A percentile compares a stretch with the other conserved stretches of the same genome.
Evolutionary conservation across 306 rosid species (phyloP).

Genomic region (Malus sylvestris): DNA sequence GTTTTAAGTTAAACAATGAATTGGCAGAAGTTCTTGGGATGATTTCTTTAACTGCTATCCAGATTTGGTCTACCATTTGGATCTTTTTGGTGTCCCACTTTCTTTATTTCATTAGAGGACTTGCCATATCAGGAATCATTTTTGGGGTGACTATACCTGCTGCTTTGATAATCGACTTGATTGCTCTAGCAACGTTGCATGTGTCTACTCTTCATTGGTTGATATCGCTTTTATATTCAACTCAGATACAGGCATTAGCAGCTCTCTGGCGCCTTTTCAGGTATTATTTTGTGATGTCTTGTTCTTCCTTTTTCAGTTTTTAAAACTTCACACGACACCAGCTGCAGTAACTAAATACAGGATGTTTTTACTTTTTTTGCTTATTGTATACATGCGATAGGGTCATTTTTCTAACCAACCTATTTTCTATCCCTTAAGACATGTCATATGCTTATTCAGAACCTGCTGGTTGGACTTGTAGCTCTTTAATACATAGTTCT

Average conservation of each 20-base stretch:
- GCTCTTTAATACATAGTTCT: neutral
- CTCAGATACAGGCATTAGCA: slow-evolving; percentile 79
- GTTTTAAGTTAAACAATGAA: slow-evolving; percentile 89
- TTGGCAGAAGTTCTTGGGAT: slow-evolving; percentile 78
- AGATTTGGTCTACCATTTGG: slow-evolving; percentile 94
- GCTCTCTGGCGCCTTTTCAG: slow-evolving; percentile 97
- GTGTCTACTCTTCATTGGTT: slow-evolving; percentile 79
- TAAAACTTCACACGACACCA: neutral
- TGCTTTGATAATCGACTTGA: slow-evolving; percentile 63
- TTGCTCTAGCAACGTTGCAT: slow-evolving; percentile 57
- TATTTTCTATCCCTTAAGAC: neutral
- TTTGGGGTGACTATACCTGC: slow-evolving; percentile 76
- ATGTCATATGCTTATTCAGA: neutral
- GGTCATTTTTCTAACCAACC: neutral
- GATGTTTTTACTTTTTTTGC: too few relatives aligned
- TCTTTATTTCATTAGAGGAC: slow-evolving; percentile 50
- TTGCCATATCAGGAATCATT: slow-evolving; percentile 67
- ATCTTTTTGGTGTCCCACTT: slow-evolving; percentile 51
- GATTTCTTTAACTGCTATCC: slow-evolving; percentile 78
- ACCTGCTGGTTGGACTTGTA: neutral
- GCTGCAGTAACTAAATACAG: neutral
- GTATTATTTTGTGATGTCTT: slow-evolving; percentile 31
- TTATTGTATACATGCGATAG: neutral
- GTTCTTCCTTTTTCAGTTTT: neutral
- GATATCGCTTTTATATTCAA: slow-evolving; percentile 76